Evolutionary conservation across 805 yeast genomes (phyloP), one percentile per base, ranked within the genome.

Genomic region (Nakazawaea molendinolei): DNA sequence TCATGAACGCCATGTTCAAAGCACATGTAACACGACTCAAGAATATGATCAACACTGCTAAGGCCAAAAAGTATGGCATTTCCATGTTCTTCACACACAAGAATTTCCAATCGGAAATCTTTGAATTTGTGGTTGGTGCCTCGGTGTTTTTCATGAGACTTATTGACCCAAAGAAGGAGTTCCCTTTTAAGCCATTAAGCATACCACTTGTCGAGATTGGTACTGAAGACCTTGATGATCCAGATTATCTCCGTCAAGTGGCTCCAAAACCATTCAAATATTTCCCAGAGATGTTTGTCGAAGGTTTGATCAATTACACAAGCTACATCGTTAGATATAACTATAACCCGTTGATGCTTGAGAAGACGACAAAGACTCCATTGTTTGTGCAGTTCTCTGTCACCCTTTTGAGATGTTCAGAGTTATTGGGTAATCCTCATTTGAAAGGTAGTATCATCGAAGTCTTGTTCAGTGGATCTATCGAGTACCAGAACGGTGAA

Each of bases 341-440:
- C 48, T 61, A 69, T 34, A 72, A 74, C 53, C 83, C 86, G 41
- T 53, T 83, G 61, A 60, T 72, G 20, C n/a, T 19, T 9, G 40
- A 38, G 13, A 56, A 58, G 25, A 76, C 71, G 44, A 56, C 66
- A 33, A 74, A 81, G 46, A 54, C 81, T 34, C 59, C 64, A 23
- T 60, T 67, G 5, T 73, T 84, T 44, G 74, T 85, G 30, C 87
- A 85, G 44, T 79, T 86, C 54, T 67, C 80, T 1, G 78, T 87
- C 13, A 70, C 79, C 1, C 69, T 89, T 39, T 61, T 92, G 51
- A 75, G 96, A 55, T 83, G 92, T 52, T 89, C 92, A 2, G 92
- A 84, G 53, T 53, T 84, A 24, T 68, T 92, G 34, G 85, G 92
- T 36, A 92, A 92, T 51, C 98, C 98, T 0, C 96, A 92, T 62